Conservation (phyloP, 352 stramenopile genomes). For the Globisporangium uncinulatum region DNA sequence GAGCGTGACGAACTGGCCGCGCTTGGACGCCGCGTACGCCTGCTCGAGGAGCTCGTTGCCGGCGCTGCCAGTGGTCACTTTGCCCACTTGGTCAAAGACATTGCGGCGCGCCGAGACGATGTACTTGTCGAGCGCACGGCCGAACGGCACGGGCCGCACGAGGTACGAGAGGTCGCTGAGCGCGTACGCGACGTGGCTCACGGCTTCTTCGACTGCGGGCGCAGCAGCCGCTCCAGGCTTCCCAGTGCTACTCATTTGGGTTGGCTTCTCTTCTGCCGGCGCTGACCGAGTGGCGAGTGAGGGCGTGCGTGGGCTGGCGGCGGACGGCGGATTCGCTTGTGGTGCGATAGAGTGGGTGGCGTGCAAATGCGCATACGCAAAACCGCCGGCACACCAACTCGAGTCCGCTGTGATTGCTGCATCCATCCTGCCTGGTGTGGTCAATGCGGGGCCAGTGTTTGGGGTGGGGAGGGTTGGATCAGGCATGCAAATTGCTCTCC, state of each 20-base stretch:
- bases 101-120: constrained; percentile 66
- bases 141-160: constrained; percentile 58
- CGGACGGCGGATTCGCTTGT: constrained; percentile 5
- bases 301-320: too few species aligned
- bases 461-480: neutral
- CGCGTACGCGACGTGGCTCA: constrained; percentile 75
- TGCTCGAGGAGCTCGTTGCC: constrained; percentile 62
- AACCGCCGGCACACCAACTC: neutral
- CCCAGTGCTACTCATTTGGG: neutral
- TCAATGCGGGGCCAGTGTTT: constrained; percentile 1
- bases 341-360: neutral
- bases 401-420: neutral
- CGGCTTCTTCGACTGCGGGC: constrained; percentile 58
- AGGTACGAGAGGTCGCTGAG: constrained; percentile 76
- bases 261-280: too few species aligned
- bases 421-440: constrained; percentile 1
- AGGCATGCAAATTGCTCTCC: neutral
- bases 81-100: constrained; percentile 77
- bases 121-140: constrained; percentile 57
- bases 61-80: constrained; percentile 34
- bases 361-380: constrained; percentile 1
- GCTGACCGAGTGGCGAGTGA: neutral
- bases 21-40: constrained; percentile 52
- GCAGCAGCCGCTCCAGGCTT: neutral
- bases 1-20: constrained; percentile 85